Base-by-base conservation (phyloP, 441 rosid species). In the Eutrema salsugineum region DNA sequence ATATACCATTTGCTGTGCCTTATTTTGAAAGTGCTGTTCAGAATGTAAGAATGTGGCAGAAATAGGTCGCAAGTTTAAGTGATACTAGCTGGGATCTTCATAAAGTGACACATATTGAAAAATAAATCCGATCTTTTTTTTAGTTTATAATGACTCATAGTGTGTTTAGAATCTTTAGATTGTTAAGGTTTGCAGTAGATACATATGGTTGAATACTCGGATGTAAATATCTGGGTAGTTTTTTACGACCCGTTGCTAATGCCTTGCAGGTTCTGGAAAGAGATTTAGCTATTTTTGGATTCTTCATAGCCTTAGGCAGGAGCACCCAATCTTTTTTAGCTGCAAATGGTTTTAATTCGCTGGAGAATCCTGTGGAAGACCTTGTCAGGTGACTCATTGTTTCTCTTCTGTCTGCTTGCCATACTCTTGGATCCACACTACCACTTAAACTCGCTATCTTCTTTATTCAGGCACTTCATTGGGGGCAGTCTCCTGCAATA, bases 281-380 rank as follows among this genome's bases (percentile, higher is more conserved):
- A 84, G 99, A 96, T 84, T 87, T 96, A 86, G 95, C 99, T 80
- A 88, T 93, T 68, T 93, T 96, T 86, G 99, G 99, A 69, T 93
- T 93, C 86, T 93, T 96, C 80, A 91, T 93, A 78, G 97, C 97
- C 49, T 80, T 96, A 20, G 99, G 99, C 74, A 84, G 97, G 84
- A 88, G 93, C 68, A 85, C 94, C 14, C 88, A 84, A 73, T 86
- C 86, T n/a, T 88, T 78, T 81, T 73, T 93, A 78, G 83, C 87
- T 70, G 89, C 87, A 55, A 91, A 93, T 81, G 98, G 98, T 64
- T 96, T 85, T 72, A 80, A 81, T 77, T 81, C 72, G 33, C 44
- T 86, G 64, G 87, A 80, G 40, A 86, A 88, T 77, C 91, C 88
- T 53, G 50, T 88, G 70, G 89, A 93, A 86, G 78, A 87, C 78